Base-by-base conservation (phyloP, 495 filamentous ascomycete genomes). In the Podospora australis region DNA sequence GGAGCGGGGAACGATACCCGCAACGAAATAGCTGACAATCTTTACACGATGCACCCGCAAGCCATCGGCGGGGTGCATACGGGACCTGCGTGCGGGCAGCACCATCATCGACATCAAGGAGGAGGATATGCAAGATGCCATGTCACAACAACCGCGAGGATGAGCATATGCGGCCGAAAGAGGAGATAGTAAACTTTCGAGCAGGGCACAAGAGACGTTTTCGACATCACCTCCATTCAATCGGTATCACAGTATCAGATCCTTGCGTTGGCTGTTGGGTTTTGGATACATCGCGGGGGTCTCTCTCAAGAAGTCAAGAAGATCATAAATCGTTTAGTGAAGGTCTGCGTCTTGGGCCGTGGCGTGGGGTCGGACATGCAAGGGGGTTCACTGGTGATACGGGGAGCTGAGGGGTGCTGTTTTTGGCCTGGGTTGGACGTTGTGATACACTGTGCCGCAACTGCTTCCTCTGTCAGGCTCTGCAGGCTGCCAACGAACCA, bases 371-470 rank as follows among this genome's bases (percentile, higher is more conserved):
- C 32, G 32, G 19, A 17, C 19, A 6, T 13, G 9, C 13, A 36
- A 36, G 32, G 32, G 32, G 32, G 5, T 17, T 16, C 6, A 36
- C n/a, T 16, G 14, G 14, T 36, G 32, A 8, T n/a, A 36, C 32
- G 38, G 40, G 10, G 23, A 23, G 0, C 25, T 2, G 22, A 16
- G 11, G 22, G 38, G 40, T 43, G 45, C 49, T 52, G 49, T 52
- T 53, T 53, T 53, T 48, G 44, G 50, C 19, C 14, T 25, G 21
- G 17, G 44, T 34, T 46, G 45, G 39, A 44, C 10, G 45, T 24
- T 19, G 51, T 49, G 46, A 54, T 44, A 49, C 50, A 34, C 51
- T 45, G 40, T 45, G 51, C 51, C 51, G 51, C 51, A 54, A n/a
- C 14, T 34, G 44, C 4, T 26, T 38, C 46, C 39, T 24, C 30